A percentile compares a stretch with the other conserved stretches of the same genome.
Conservation (phyloP, 176 grass and related monocot species). For the Thalia dealbata region DNA sequence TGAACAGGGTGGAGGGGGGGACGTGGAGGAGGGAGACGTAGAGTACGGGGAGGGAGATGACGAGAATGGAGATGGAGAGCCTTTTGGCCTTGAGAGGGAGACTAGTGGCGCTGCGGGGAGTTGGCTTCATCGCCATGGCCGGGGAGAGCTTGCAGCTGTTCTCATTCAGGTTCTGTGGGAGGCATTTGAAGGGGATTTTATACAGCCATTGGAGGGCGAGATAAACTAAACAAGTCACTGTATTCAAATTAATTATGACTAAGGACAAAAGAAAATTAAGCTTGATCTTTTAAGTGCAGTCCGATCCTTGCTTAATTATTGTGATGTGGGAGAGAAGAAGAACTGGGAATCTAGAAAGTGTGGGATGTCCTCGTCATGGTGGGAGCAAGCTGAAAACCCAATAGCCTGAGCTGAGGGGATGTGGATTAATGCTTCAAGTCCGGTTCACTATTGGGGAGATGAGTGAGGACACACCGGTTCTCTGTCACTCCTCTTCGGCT, state of each 20-base stretch:
- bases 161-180: not conserved
- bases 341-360: not conserved
- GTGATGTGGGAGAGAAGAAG: no score
- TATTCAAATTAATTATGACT: no score
- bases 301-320: no score
- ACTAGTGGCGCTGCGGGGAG: conserved; percentile 10
- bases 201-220: not conserved
- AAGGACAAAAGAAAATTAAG: no score
- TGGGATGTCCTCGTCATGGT: not conserved
- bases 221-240: no score
- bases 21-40: conserved; percentile 82
- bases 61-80: conserved; percentile 74
- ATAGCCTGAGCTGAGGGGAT: not conserved
- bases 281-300: no score
- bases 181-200: not conserved
- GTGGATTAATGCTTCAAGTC: not conserved
- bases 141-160: not conserved
- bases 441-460: not conserved
- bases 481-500: no score
- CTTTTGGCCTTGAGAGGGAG: conserved; percentile 17
- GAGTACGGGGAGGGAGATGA: conserved; percentile 64
- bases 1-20: conserved; percentile 56
- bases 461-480: not conserved
- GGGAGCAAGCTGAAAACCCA: not conserved
- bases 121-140: not conserved